Conservation (phyloP, 164 flowering plant species). For the Malania oleifera region DNA sequence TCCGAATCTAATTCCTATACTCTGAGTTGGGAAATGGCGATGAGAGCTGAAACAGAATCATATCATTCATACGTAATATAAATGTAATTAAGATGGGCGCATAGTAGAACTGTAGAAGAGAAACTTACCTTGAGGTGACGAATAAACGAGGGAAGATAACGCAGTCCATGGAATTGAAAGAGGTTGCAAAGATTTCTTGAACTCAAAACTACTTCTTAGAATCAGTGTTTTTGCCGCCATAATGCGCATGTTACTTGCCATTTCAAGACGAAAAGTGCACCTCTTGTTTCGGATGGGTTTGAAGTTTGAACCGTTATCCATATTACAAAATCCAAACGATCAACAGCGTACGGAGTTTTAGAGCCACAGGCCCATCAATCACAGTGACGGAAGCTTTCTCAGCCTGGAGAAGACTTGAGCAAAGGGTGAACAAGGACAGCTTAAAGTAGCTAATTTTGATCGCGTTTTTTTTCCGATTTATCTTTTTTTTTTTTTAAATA, state of each 20-base stretch:
- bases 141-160: constrained; percentile 9
- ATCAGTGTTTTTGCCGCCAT: not conserved
- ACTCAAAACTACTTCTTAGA: not conserved
- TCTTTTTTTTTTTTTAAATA: no score
- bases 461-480: no score
- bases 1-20: constrained; percentile 14
- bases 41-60: constrained; percentile 23
- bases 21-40: constrained; percentile 12
- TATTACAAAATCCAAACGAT: not conserved
- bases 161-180: constrained; percentile 17
- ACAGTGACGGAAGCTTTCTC: no score
- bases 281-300: constrained; percentile 23
- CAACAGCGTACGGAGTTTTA: not conserved
- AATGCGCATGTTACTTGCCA: not conserved
- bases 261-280: constrained; percentile 7
- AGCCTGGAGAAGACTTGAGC: no score
- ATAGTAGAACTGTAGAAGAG: not conserved
- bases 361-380: not conserved
- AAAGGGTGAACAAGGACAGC: no score
- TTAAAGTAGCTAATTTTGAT: no score
- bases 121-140: constrained; percentile 13
- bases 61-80: not conserved
- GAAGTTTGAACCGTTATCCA: constrained; percentile 8
- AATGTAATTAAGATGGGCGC: not conserved
- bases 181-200: not conserved